Conservation (phyloP, 176 grass and related monocot species). For the Chrysopogon serrulatus region DNA sequence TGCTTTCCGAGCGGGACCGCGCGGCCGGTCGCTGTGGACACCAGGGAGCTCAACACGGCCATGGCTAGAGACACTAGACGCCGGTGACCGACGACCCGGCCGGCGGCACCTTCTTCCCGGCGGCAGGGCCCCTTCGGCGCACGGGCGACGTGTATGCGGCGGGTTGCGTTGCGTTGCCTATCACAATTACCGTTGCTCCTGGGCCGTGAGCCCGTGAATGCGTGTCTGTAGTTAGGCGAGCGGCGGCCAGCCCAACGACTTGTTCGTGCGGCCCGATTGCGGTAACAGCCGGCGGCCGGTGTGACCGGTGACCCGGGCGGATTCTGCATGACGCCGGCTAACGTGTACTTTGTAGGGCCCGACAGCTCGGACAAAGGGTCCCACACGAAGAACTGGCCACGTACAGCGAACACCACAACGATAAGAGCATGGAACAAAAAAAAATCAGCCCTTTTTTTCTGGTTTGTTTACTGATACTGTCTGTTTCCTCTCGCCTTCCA, state of each 20-base stretch:
- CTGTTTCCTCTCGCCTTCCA: constrained; percentile 36
- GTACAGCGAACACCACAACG: constrained; percentile 13
- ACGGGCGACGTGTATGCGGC: too few relatives aligned
- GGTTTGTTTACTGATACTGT: constrained; percentile 14
- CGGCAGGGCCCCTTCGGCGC: not conserved
- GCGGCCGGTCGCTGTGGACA: not conserved
- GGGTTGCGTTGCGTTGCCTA: too few relatives aligned
- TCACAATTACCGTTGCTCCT: not conserved
- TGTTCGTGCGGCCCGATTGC: not conserved
- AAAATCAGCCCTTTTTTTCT: constrained; percentile 3
- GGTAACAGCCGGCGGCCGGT: too few relatives aligned
- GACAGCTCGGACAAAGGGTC: not conserved
- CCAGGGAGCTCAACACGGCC: constrained; percentile 36
- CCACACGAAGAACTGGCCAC: constrained; percentile 3
- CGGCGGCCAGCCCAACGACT: not conserved
- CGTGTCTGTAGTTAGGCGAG: not conserved
- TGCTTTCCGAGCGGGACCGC: constrained; percentile 19
- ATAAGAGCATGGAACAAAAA: constrained; percentile 11
- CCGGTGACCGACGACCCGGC: too few relatives aligned
- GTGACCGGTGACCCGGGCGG: too few relatives aligned
- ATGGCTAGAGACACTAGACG: too few relatives aligned
- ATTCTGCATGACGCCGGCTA: not conserved
- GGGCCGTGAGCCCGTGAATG: not conserved
- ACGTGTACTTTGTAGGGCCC: not conserved
- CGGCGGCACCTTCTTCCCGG: not conserved